Base-by-base conservation (phyloP, 75 land plant species). In the Selaginella tamariscina region DNA sequence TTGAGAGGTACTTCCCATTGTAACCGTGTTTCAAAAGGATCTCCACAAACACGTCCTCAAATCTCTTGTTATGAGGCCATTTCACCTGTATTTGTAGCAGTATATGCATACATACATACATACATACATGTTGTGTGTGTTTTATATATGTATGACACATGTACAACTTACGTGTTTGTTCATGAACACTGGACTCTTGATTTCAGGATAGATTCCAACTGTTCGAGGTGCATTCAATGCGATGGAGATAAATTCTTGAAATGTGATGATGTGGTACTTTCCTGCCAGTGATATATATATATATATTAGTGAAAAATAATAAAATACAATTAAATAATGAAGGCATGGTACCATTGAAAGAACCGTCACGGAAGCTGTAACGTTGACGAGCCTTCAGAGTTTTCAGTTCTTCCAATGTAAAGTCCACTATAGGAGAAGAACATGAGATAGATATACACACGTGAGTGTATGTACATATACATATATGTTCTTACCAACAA, bases 131-230 rank as follows among this genome's bases (percentile, higher is more conserved):
- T n/a, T n/a, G n/a, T n/a, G n/a, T n/a, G n/a, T n/a, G n/a, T n/a
- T n/a, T n/a, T n/a, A n/a, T n/a, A n/a, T n/a, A n/a, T n/a, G n/a
- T n/a, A n/a, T n/a, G n/a, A n/a, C n/a, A n/a, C n/a, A n/a, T n/a
- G n/a, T n/a, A n/a, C 23, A 32, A 75, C 98, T 83, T 70, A 86
- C 91, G 74, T 79, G 91, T 66, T 94, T 76, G 70, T 94, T 94
- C 68, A 89, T 85, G 26, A 82, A 80, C 29, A 90, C 91, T 67
- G 98, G 98, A 71, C 82, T 94, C 64, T 94, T 94, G 0, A 94
- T 85, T 76, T 89, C 96, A 20, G 96, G 96, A 69, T 94, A 94
- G 67, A 89, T 89, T 32, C 98, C 98, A 73, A 94, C 91, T 69
- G 85, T 70, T 75, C 99, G 82, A 0, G 75, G 68, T 15, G 99